Conservation (phyloP, 1,284 basidiomycete species). For the Papiliotrema terrestris region DNA sequence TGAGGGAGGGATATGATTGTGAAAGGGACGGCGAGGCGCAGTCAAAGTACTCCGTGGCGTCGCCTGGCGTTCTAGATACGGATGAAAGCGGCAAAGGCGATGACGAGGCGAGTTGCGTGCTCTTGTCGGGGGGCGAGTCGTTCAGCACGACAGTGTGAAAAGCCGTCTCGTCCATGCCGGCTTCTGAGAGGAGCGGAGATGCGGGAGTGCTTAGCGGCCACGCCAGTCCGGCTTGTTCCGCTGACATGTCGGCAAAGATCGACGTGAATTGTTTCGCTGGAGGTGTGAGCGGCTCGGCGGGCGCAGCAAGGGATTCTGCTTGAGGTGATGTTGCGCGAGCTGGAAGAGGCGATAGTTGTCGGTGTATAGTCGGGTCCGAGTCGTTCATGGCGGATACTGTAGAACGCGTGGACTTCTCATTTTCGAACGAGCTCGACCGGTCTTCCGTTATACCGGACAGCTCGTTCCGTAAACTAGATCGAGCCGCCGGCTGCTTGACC, state of each 20-base stretch:
- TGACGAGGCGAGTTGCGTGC: background rate
- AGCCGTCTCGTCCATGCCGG: slow-evolving; percentile 11
- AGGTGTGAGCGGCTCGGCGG: slow-evolving; percentile 5
- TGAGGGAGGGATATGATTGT: slow-evolving; percentile 6
- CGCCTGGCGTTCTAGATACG: slow-evolving; percentile 3
- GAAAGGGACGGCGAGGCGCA: slow-evolving; percentile 18
- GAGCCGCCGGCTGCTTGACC: background rate
- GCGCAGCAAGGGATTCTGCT: background rate
- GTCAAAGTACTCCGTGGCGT: slow-evolving; percentile 34
- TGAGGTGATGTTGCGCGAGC: background rate
- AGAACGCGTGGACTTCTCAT: background rate
- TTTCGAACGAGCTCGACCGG: background rate
- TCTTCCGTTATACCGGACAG: background rate
- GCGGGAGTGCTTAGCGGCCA: slow-evolving; percentile 25
- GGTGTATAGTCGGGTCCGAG: slow-evolving; percentile 25
- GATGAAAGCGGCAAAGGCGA: background rate
- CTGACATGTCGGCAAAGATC: slow-evolving; percentile 43
- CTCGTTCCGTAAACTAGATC: background rate
- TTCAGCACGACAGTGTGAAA: slow-evolving; percentile 20
- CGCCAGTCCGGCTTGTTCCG: slow-evolving; percentile 35
- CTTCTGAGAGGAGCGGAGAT: slow-evolving; percentile 2
- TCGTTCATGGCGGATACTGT: slow-evolving; percentile 1
- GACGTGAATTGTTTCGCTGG: slow-evolving; percentile 20
- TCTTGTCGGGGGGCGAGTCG: background rate
- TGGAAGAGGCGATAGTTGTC: slow-evolving; percentile 16